Percentiles rank a stretch among this genome's conserved stretches.
Evolutionary conservation across 1,284 basidiomycete genomes (phyloP).

Genomic region (Lentinus polychrous): DNA sequence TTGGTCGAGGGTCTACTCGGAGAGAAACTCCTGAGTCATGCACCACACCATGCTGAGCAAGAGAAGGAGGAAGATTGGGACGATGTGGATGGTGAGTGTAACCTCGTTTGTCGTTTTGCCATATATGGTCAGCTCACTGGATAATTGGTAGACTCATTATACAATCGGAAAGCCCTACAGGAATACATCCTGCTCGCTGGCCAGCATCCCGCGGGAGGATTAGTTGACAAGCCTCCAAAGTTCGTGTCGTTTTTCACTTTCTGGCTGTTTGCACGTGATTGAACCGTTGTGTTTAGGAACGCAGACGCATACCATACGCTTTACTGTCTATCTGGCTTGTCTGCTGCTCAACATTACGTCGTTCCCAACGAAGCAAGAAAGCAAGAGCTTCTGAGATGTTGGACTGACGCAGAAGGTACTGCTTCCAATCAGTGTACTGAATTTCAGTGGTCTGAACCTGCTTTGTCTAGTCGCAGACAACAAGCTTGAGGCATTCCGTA

Average conservation of each 20-base stretch:
- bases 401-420: conserved; percentile 33
- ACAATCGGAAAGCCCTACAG: conserved; percentile 70
- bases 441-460: neutral
- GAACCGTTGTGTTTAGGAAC: conserved; percentile 34
- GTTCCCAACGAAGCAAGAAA: conserved; percentile 40
- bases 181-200: conserved; percentile 85
- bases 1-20: conserved; percentile 60
- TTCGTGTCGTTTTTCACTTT: conserved; percentile 27
- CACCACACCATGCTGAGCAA: conserved; percentile 13
- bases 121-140: neutral
- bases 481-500: conserved; percentile 31
- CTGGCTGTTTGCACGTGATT: neutral
- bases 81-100: conserved; percentile 53
- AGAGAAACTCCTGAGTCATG: neutral
- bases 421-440: neutral
- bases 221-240: conserved; percentile 96
- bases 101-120: neutral
- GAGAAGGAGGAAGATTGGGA: conserved; percentile 39
- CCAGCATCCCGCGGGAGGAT: conserved; percentile 79
- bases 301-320: conserved; percentile 89
- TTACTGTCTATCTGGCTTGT: conserved; percentile 87
- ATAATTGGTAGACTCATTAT: conserved; percentile 38
- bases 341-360: conserved; percentile 78
- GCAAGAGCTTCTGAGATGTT: conserved; percentile 35
- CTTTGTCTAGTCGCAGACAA: conserved; percentile 1